phyloP scores from a whole-genome alignment of 2,329 filamentous ascomycete species.

The Elsinoe perseae region DNA sequence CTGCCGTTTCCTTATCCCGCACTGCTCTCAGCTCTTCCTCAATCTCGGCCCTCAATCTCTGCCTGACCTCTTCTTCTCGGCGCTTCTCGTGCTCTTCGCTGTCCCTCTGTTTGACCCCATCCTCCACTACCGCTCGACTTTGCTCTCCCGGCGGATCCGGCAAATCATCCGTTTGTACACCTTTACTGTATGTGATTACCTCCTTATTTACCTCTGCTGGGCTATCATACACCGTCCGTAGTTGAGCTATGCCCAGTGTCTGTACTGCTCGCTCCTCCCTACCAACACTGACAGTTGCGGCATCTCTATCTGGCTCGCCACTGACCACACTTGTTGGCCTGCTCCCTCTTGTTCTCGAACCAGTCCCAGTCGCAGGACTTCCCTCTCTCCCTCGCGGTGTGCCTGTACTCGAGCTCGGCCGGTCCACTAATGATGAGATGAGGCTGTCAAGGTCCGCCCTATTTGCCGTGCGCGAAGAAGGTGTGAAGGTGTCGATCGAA shows the following conservation, averaged over 20 bases:
- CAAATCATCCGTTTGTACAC: constrained; percentile 79
- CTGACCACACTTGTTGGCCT: not conserved
- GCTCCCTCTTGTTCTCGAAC: constrained; percentile 17
- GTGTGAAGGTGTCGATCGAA: constrained; percentile 33
- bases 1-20: constrained; percentile 45
- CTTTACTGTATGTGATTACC: constrained; percentile 93
- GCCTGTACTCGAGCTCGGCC: constrained; percentile 41
- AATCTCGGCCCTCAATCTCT: constrained; percentile 78
- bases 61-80: constrained; percentile 79
- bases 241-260: constrained; percentile 63
- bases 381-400: constrained; percentile 19
- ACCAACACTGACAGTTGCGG: constrained; percentile 12
- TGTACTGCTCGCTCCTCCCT: constrained; percentile 13
- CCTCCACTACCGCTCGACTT: constrained; percentile 45
- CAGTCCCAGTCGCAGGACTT: constrained; percentile 16
- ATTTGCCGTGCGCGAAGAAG: constrained; percentile 59
- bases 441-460: constrained; percentile 74
- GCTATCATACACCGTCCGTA: constrained; percentile 73
- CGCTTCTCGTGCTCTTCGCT: constrained; percentile 67
- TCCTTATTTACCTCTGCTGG: constrained; percentile 60
- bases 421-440: constrained; percentile 74
- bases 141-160: constrained; percentile 52
- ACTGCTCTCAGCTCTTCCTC: constrained; percentile 81
- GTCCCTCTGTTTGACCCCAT: constrained; percentile 37
- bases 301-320: constrained; percentile 23